A percentile compares a stretch with the other conserved stretches of the same genome.
Evolutionary conservation across 1,284 basidiomycete genomes (phyloP).

Genomic region (Malassezia caprae): DNA sequence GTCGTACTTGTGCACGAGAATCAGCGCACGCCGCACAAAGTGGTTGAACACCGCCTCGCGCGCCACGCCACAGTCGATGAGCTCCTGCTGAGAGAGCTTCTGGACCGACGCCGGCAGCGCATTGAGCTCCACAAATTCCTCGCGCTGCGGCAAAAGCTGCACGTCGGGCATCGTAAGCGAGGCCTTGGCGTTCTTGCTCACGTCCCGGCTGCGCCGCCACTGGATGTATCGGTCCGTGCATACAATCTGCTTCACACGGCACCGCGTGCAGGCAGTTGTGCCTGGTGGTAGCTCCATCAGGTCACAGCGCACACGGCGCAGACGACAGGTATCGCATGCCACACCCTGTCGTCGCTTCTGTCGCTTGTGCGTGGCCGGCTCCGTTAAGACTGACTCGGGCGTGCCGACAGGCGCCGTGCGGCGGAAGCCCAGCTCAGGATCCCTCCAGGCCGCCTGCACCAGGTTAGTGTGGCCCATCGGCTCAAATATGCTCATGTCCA

Average conservation of each 20-base stretch:
- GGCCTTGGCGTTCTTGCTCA: not conserved
- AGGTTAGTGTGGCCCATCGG: slow-evolving; percentile 6
- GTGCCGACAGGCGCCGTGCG: not conserved
- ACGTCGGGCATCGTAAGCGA: slow-evolving; percentile 1
- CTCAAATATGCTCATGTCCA: slow-evolving; percentile 2
- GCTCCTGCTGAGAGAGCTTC: slow-evolving; percentile 10
- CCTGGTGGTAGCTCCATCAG: slow-evolving; percentile 39
- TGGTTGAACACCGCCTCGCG: slow-evolving; percentile 36
- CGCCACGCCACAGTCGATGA: slow-evolving; percentile 22
- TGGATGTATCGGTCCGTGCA: slow-evolving; percentile 45
- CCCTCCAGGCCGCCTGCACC: not conserved
- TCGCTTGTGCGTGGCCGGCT: slow-evolving; percentile 18
- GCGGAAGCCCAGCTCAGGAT: slow-evolving; percentile 4
- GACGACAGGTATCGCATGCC: slow-evolving; percentile 43
- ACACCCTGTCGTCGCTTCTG: slow-evolving; percentile 44
- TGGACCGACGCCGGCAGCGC: not conserved
- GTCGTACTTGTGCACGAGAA: slow-evolving; percentile 37
- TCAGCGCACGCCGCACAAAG: slow-evolving; percentile 31
- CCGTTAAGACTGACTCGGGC: too few relatives aligned
- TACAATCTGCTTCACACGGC: slow-evolving; percentile 42
- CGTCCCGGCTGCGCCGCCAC: slow-evolving; percentile 22
- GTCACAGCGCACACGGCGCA: slow-evolving; percentile 41
- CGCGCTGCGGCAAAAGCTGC: slow-evolving; percentile 6
- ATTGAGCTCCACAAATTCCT: slow-evolving; percentile 8
- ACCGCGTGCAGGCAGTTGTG: slow-evolving; percentile 35